phyloP scores from a whole-genome alignment of 2,329 filamentous ascomycete genomes.

The Ceratocystis huliohia region DNA sequence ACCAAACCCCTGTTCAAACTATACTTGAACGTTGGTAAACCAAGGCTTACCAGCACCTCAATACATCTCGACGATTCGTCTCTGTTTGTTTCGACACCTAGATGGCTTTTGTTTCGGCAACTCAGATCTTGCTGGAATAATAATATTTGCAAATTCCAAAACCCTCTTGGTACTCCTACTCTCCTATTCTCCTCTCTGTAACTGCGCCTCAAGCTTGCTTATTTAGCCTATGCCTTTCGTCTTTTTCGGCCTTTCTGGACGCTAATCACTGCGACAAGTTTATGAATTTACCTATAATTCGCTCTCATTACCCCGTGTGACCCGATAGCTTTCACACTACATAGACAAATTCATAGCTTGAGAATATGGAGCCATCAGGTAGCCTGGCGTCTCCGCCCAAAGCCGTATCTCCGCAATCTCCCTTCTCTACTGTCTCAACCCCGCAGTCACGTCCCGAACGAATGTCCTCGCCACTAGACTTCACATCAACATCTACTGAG shows the following conservation, averaged over 20 bases:
- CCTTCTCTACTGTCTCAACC: constrained; percentile 52
- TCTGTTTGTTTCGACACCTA: neutral
- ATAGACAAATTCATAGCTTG: neutral
- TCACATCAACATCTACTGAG: constrained; percentile 13
- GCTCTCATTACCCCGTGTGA: neutral
- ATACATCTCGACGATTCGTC: neutral
- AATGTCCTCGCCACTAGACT: constrained; percentile 19
- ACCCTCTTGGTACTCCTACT: neutral
- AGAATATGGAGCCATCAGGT: constrained; percentile 26
- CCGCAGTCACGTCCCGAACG: constrained; percentile 36
- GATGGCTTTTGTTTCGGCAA: neutral
- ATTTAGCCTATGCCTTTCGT: neutral
- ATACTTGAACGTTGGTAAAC: neutral
- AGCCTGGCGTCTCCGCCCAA: constrained; percentile 52
- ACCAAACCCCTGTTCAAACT: neutral
- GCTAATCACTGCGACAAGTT: neutral
- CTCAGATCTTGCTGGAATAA: neutral
- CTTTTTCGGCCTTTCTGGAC: neutral
- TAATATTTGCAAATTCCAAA: too few relatives aligned
- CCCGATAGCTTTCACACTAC: neutral
- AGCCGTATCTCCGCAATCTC: constrained; percentile 47
- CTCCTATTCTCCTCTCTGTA: neutral
- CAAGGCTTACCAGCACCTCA: neutral
- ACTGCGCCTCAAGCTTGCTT: neutral
- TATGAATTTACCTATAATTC: neutral